These are phyloP conservation scores for Daldinia sp. DNA, from an alignment of 2,329 filamentous ascomycete genomes.

Conservation along the genomic window DNA sequence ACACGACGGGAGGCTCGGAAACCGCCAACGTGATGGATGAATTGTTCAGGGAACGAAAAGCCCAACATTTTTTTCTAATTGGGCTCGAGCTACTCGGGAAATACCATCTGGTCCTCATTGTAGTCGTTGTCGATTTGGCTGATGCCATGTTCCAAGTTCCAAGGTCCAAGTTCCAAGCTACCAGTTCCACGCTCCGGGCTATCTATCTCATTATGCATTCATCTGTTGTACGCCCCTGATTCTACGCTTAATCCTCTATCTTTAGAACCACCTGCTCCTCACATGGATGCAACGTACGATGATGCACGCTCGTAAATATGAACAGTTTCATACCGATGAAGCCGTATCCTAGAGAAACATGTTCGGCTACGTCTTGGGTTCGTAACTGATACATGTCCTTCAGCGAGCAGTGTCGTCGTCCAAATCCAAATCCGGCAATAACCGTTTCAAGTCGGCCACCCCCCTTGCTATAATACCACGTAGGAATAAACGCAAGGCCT, in stretches of 20 bases:
- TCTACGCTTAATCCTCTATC: slow-evolving; percentile 17
- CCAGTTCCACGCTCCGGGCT: slow-evolving; percentile 23
- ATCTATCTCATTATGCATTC: slow-evolving; percentile 13
- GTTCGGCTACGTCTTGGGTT: slow-evolving; percentile 26
- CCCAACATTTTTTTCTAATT: slow-evolving; percentile 26
- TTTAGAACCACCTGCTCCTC: slow-evolving; percentile 16
- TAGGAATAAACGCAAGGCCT: slow-evolving; percentile 12
- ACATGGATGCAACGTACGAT: slow-evolving; percentile 25
- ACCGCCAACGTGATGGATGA: slow-evolving; percentile 30
- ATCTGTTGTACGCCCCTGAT: slow-evolving; percentile 26
- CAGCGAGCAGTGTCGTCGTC: slow-evolving; percentile 20
- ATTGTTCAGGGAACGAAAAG: slow-evolving; percentile 27
- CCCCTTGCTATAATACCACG: slow-evolving; percentile 30
- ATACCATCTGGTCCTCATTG: slow-evolving; percentile 10
- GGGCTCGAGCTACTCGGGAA: slow-evolving; percentile 24
- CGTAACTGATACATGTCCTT: slow-evolving; percentile 18
- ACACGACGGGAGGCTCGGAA: slow-evolving; percentile 29
- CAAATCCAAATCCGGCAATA: slow-evolving; percentile 26
- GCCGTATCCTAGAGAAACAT: slow-evolving; percentile 15
- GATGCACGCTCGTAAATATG: slow-evolving; percentile 21
- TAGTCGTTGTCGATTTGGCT: slow-evolving; percentile 9
- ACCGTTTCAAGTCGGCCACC: slow-evolving; percentile 34
- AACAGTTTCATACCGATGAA: slow-evolving; percentile 33
- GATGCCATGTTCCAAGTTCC: slow-evolving; percentile 22
- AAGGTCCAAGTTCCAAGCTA: slow-evolving; percentile 26